Evolutionary conservation across 1,139 yeast genomes (phyloP), one percentile per base, ranked within the genome.

Genomic region (Protomyces gravidus): DNA sequence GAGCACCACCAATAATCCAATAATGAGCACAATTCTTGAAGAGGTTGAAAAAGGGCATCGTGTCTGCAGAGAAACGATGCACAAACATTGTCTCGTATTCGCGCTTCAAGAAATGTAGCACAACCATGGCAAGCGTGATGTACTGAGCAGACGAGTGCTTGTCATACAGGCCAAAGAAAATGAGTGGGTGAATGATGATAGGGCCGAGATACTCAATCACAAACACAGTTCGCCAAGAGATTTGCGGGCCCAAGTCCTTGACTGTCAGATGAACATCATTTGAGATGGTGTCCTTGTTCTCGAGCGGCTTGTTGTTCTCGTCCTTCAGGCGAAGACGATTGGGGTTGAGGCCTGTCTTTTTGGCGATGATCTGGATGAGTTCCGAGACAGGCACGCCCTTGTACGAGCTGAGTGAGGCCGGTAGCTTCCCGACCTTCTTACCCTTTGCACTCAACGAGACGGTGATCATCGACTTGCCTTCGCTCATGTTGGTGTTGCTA

Each of bases 171-270:
- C 48, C 19, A 55, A 65, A 67, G 71, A 82, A 90, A 63, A 86
- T 75, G 32, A 88, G 63, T 1, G 89, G 81, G 72, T 90, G 97
- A 68, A 90, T 78, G 51, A 89, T 60, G 63, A 92, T 75, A 2
- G 98, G 98, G 3, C 97, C 97, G 21, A 87, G 69, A 71, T 92
- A 92, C 74, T 92, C 98, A 65, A 88, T 76, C 60, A 88, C 68
- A 70, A 84, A 92, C 28, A 92, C 97, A 5, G 90, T 80, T 73
- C 87, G 80, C 97, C 97, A 92, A 2, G 85, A 83, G 63, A 92
- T 81, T 74, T 92, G 98, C 1, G 95, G 94, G 21, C 97, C 98
- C 65, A 92, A 78, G 68, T 90, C 97, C 71, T 90, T 89, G 61
- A 85, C 87, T 64, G 73, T 80, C 78, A 75, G 32, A 5, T 63